Percentiles rank a stretch among this genome's conserved stretches.
Conservation (phyloP, 2,329 filamentous ascomycete genomes). For the Trichophyton benhamiae region DNA sequence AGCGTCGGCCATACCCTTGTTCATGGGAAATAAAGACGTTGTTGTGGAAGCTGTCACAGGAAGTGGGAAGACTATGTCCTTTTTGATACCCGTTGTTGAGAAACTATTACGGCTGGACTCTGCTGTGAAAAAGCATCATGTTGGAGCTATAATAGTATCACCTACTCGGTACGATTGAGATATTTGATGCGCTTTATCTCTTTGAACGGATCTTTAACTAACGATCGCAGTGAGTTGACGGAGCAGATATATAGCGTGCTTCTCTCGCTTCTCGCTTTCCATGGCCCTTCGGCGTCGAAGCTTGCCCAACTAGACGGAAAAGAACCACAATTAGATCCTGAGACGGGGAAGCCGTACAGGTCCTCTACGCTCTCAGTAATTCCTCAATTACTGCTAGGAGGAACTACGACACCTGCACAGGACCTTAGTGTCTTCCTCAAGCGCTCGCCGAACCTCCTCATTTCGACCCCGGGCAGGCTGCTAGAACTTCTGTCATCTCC, state of each 20-base stretch:
- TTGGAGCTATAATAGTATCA: conserved; percentile 82
- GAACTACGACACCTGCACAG: conserved; percentile 62
- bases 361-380: conserved; percentile 50
- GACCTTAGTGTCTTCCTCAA: conserved; percentile 77
- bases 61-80: conserved; percentile 80
- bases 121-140: conserved; percentile 75
- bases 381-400: conserved; percentile 79
- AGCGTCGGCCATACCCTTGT: conserved; percentile 76
- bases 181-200: neutral
- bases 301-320: conserved; percentile 34
- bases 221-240: conserved; percentile 59
- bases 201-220: conserved; percentile 1
- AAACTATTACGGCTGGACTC: conserved; percentile 68
- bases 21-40: conserved; percentile 81
- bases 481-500: conserved; percentile 76
- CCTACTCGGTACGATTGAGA: conserved; percentile 49
- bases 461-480: conserved; percentile 81
- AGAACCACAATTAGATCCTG: conserved; percentile 18
- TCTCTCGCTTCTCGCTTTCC: conserved; percentile 64
- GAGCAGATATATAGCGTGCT: conserved; percentile 80
- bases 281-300: conserved; percentile 55
- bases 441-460: conserved; percentile 72
- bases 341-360: conserved; percentile 28
- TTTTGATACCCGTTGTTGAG: conserved; percentile 71
- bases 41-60: conserved; percentile 89